Evolutionary conservation across 805 yeast species (phyloP), one percentile per base, ranked within the genome.

Genomic region (Candida insectorum): DNA sequence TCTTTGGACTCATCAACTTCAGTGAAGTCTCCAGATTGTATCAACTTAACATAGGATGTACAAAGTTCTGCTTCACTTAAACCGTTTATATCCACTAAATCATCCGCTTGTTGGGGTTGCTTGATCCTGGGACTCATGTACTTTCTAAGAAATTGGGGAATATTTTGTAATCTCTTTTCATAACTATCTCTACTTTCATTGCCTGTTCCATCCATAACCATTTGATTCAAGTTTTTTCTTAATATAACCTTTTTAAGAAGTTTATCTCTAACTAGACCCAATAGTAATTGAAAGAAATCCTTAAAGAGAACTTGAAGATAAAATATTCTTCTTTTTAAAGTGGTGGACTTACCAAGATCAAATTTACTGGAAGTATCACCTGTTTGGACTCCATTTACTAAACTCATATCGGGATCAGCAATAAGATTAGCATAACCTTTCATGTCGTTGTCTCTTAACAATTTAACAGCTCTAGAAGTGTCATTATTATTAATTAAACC

Each of bases 341-440:
- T 47, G 21, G 58, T 51, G 16, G 32, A 10, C 23, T 37, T 12
- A 6, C 16, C 12, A 9, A 24, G n/a, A 20, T 28, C 36, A 5
- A 13, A 18, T 16, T 32, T 30, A 19, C 24, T 11, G 3, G 31
- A 13, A 4, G 21, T 36, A 2, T 26, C 28, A 14, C 16, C 21
- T 28, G 18, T 32, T 12, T 29, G 13, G 8, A 25, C 30, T 11
- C 56, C 60, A 4, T 48, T 36, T 13, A 57, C 46, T 28, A 60
- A 36, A 8, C 47, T 35, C 26, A 40, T 41, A 0, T 59, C 42
- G 1, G 71, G 69, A 7, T 45, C 45, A 13, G 34, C 20, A 16
- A 64, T 51, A 21, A 62, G 36, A 34, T 64, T 61, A 12, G 41
- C 54, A 37, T 64, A 64, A 2, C 48, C 47, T 25, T 41, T 41